Percentiles rank a stretch among this genome's conserved stretches.
These are phyloP conservation scores for Fraxinus pennsylvanica DNA, from an alignment of 257 asterid species.

Conservation along the genomic window DNA sequence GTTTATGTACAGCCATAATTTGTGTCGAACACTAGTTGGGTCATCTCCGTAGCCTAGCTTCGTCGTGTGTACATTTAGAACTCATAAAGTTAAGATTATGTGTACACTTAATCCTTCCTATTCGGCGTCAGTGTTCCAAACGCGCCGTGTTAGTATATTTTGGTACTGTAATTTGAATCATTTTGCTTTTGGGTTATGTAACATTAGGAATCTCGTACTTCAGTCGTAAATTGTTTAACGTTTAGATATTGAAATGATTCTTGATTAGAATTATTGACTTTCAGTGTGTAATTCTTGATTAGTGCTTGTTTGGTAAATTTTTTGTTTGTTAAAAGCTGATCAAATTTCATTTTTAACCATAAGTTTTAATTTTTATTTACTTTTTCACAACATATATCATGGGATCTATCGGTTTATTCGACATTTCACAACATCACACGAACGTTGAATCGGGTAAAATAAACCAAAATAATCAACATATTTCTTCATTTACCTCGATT, in stretches of 20 bases:
- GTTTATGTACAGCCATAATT: constrained; percentile 38
- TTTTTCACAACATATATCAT: no score
- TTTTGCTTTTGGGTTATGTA: not conserved
- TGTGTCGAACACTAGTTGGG: constrained; percentile 7
- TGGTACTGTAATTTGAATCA: not conserved
- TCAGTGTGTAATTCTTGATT: not conserved
- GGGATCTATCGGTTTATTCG: no score
- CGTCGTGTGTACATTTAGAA: constrained; percentile 28
- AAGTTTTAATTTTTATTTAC: no score
- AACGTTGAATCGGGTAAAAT: no score
- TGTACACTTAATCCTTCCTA: not conserved
- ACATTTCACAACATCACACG: no score
- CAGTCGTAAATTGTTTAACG: not conserved
- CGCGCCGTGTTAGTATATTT: not conserved
- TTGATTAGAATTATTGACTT: not conserved
- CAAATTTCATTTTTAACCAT: no score
- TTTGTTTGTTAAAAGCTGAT: no score
- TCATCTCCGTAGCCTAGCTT: constrained; percentile 25
- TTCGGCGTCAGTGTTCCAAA: not conserved
- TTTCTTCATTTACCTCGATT: not conserved
- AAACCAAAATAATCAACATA: not conserved
- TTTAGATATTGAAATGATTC: not conserved
- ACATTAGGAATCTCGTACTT: not conserved
- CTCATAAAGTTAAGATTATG: not conserved
- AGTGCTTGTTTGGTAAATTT: no score